These are phyloP conservation scores for Medicago ruthenica DNA, from an alignment of 306 rosid genomes.

Conservation along the genomic window DNA sequence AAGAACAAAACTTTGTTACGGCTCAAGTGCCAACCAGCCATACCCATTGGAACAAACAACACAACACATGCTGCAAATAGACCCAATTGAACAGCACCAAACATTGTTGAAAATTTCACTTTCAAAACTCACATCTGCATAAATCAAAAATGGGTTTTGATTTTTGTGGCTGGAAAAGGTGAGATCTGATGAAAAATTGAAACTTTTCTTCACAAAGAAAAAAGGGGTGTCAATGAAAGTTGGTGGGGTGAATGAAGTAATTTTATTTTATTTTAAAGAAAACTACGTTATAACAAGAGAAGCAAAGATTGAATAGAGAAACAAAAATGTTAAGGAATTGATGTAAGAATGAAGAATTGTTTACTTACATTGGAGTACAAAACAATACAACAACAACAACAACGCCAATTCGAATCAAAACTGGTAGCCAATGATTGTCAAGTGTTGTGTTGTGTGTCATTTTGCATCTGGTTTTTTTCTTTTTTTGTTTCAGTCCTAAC, in stretches of 20 bases:
- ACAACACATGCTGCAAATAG: constrained; percentile 87
- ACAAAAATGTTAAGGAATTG: constrained; percentile 14
- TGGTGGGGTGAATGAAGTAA: constrained; percentile 49
- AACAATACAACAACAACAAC: neutral
- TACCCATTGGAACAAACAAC: constrained; percentile 90
- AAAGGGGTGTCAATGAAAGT: constrained; percentile 50
- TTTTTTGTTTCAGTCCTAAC: neutral
- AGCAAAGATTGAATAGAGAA: neutral
- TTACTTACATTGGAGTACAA: constrained; percentile 3
- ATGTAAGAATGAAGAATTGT: constrained; percentile 24
- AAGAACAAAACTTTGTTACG: constrained; percentile 94
- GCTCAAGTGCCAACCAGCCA: constrained; percentile 97
- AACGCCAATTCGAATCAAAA: constrained; percentile 22
- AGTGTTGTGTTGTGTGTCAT: constrained; percentile 13
- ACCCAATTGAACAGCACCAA: constrained; percentile 82
- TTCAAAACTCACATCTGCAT: constrained; percentile 41
- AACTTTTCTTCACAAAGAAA: constrained; percentile 16
- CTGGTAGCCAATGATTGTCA: constrained; percentile 33
- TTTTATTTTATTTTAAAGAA: neutral
- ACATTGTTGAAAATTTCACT: constrained; percentile 47
- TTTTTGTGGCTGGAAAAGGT: neutral
- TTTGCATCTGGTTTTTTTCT: neutral
- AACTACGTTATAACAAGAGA: constrained; percentile 45
- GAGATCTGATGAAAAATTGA: constrained; percentile 49
- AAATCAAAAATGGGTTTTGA: neutral